Base-by-base conservation (phyloP, 257 asterid species). In the Striga asiatica region DNA sequence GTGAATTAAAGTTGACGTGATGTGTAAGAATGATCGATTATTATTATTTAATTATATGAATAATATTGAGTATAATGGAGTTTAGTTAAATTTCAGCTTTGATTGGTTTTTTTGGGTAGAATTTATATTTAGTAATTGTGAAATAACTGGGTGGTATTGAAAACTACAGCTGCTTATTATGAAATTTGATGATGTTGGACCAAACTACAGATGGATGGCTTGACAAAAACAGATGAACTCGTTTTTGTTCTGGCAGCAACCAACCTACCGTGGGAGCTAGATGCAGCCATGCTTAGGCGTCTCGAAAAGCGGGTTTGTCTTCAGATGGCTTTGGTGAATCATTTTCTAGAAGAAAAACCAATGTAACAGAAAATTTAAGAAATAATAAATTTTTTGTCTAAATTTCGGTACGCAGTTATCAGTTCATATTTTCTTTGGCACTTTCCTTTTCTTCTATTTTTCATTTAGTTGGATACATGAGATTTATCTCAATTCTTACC, bases 241-340 rank as follows among this genome's bases (percentile, higher is more conserved):
- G 98, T 91, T 17, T 91, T 91, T 80, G 98, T 91, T 68, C 77
- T 91, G 73, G 98, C 97, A 14, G 98, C 98, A 60, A 91, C 98
- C 43, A 91, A 91, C 74, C 96, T 91, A 54, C 98, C 98, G 23
- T 91, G 98, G 98, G 98, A 91, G 66, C 84, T 91, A 60, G 98
- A 91, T 76, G 94, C 84, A 52, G 98, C 98, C 51, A 87, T 91
- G 98, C 97, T 91, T 25, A 80, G 98, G 71, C 98, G 96, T 62
- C 98, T 91, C 56, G 98, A 91, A 66, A 91, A 91, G 74, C 83
- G 98, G 87, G 97, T 87, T 75, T 47, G 41, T 28, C 49, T 55
- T 28, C 51, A 9, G 17, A 76, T 43, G 11, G 8, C 61, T 34
- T n/a, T 28, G 13, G 19, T 56, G 55, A 50, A 19, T 28, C 60